Evolutionary conservation across 495 filamentous ascomycete species (phyloP).

Genomic region (Alectoria sarmentosa): DNA sequence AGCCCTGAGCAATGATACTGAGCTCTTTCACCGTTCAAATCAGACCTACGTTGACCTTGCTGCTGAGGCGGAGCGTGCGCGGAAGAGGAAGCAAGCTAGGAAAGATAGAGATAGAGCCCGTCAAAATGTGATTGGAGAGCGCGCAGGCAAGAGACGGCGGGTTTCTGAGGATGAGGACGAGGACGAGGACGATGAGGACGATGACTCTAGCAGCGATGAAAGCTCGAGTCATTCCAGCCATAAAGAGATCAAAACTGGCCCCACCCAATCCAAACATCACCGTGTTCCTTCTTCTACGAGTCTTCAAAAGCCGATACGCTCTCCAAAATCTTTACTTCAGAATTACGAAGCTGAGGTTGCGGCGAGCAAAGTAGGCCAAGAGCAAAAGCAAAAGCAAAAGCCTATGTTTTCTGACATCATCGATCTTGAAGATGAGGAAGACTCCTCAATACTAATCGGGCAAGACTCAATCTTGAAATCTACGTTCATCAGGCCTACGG

Average conservation of each 20-base stretch:
- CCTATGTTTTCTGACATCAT: conserved; percentile 18
- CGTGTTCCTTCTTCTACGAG: conserved; percentile 15
- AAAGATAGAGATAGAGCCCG: conserved; percentile 33
- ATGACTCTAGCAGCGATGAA: conserved; percentile 10
- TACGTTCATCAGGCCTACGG: not conserved
- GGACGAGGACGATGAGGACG: conserved; percentile 24
- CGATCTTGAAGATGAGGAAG: conserved; percentile 29
- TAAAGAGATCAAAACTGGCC: not conserved
- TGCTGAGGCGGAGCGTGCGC: conserved; percentile 44
- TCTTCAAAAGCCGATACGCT: conserved; percentile 12
- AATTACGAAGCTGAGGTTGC: conserved; percentile 20
- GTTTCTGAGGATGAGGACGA: conserved; percentile 18
- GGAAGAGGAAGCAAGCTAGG: conserved; percentile 30
- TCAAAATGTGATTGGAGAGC: conserved; percentile 21
- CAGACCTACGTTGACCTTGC: conserved; percentile 55
- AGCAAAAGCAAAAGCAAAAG: conserved; percentile 17
- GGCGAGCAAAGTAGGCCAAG: conserved; percentile 8
- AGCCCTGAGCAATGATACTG: conserved; percentile 39
- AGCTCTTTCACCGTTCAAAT: conserved; percentile 61
- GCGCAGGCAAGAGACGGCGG: conserved; percentile 18
- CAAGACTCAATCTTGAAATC: not conserved
- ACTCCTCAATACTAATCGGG: conserved; percentile 5
- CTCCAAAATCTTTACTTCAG: conserved; percentile 19
- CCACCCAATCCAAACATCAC: not conserved
- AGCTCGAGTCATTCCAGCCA: conserved; percentile 8